phyloP scores from a whole-genome alignment of 78 protist species.

The Emiliania huxleyi region DNA sequence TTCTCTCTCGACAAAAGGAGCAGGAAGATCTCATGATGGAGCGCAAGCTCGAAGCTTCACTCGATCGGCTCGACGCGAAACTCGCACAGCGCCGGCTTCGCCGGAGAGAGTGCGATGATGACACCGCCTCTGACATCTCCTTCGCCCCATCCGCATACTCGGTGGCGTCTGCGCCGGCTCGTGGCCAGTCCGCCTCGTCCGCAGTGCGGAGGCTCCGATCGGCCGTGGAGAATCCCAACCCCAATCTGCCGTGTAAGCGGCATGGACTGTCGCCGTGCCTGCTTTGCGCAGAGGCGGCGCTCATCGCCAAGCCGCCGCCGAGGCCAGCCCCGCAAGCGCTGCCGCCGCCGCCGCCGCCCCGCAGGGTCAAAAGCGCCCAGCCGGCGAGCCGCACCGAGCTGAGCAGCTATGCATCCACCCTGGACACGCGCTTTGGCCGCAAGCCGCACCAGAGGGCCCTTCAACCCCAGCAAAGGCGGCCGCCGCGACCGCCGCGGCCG shows the following conservation, averaged over 20 bases:
- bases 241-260: neutral
- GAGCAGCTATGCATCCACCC: no score
- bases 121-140: neutral
- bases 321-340: neutral
- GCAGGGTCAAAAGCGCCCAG: neutral
- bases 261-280: neutral
- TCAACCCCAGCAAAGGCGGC: no score
- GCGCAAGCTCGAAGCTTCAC: neutral
- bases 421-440: no score
- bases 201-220: neutral
- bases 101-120: neutral
- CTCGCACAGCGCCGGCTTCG: neutral
- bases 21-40: neutral
- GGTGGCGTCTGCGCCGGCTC: neutral
- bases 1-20: neutral
- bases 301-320: neutral
- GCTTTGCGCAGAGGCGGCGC: neutral
- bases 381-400: neutral
- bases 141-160: neutral
- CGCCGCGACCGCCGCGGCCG: no score
- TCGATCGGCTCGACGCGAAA: neutral
- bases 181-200: neutral
- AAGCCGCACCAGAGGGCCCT: no score
- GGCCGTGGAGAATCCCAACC: neutral
- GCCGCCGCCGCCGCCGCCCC: neutral